A percentile compares a stretch with the other conserved stretches of the same genome.
phyloP scores from a whole-genome alignment of 2,329 filamentous ascomycete genomes.

The Hirsutella minnesotensis region DNA sequence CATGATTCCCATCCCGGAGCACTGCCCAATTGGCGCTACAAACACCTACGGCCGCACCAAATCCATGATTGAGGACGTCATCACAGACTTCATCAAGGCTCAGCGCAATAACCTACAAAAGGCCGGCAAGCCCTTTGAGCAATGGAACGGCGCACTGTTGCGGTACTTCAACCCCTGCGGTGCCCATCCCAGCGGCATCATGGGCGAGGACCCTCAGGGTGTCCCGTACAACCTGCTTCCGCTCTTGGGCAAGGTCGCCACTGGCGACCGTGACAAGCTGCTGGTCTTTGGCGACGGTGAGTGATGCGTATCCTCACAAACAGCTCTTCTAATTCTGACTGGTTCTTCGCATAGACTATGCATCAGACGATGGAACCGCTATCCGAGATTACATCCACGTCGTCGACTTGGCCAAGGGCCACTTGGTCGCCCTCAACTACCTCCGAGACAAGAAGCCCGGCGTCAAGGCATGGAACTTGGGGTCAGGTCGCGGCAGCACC shows the following conservation, averaged over 20 bases:
- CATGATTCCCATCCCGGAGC: constrained; percentile 98
- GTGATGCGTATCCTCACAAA: constrained; percentile 14
- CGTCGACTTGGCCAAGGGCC: constrained; percentile 75
- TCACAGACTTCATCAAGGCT: constrained; percentile 80
- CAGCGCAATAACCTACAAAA: constrained; percentile 76
- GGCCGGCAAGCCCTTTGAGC: constrained; percentile 61
- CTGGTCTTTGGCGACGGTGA: constrained; percentile 87
- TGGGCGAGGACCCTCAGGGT: constrained; percentile 96
- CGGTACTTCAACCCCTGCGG: constrained; percentile 98
- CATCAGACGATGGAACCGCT: constrained; percentile 79
- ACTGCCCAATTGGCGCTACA: constrained; percentile 90
- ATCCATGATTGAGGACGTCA: constrained; percentile 80
- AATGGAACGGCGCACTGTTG: constrained; percentile 88
- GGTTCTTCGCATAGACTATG: constrained; percentile 54
- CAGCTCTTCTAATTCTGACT: not conserved
- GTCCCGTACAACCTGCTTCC: constrained; percentile 94
- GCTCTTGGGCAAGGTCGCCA: constrained; percentile 87
- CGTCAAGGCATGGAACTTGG: constrained; percentile 91
- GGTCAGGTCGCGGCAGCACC: constrained; percentile 86
- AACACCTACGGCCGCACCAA: constrained; percentile 98
- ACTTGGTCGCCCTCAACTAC: constrained; percentile 82
- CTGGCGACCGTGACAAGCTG: constrained; percentile 87
- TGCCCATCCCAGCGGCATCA: constrained; percentile 86
- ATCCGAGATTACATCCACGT: constrained; percentile 99
- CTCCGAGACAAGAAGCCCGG: constrained; percentile 75